A percentile compares a stretch with the other conserved stretches of the same genome.
phyloP scores from a whole-genome alignment of 306 rosid genomes.

The Mimosa pudica region DNA sequence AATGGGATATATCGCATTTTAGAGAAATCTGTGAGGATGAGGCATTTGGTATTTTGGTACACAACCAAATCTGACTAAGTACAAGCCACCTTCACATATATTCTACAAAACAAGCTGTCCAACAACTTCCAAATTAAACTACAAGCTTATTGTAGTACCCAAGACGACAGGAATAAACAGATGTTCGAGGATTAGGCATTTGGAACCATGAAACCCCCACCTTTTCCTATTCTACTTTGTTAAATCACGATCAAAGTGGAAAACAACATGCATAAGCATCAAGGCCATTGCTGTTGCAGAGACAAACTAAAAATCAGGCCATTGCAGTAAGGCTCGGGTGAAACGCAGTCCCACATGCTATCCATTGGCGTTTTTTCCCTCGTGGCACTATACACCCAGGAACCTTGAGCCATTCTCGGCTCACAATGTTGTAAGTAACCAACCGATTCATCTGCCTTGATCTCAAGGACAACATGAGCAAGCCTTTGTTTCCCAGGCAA shows the following conservation, averaged over 20 bases:
- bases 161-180: slow-evolving; percentile 25
- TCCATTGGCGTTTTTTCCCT: slow-evolving; percentile 65
- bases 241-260: slow-evolving; percentile 25
- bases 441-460: slow-evolving; percentile 60
- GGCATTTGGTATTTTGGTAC: neutral
- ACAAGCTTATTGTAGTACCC: slow-evolving; percentile 17
- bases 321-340: slow-evolving; percentile 61
- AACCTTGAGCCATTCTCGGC: slow-evolving; percentile 69
- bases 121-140: neutral
- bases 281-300: slow-evolving; percentile 23
- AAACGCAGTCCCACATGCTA: slow-evolving; percentile 72
- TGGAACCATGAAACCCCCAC: slow-evolving; percentile 37
- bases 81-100: neutral
- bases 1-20: neutral
- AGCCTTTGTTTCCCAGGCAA: slow-evolving; percentile 78
- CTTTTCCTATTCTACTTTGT: slow-evolving; percentile 27
- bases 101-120: neutral
- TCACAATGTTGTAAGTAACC: slow-evolving; percentile 55
- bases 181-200: slow-evolving; percentile 31
- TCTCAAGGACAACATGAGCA: slow-evolving; percentile 74
- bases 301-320: slow-evolving; percentile 44
- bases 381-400: slow-evolving; percentile 63
- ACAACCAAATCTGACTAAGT: neutral
- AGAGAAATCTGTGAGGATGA: neutral
- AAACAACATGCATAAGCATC: slow-evolving; percentile 31